Conservation (phyloP, 805 yeast genomes). For the Maudiozyma saulgeensis region DNA sequence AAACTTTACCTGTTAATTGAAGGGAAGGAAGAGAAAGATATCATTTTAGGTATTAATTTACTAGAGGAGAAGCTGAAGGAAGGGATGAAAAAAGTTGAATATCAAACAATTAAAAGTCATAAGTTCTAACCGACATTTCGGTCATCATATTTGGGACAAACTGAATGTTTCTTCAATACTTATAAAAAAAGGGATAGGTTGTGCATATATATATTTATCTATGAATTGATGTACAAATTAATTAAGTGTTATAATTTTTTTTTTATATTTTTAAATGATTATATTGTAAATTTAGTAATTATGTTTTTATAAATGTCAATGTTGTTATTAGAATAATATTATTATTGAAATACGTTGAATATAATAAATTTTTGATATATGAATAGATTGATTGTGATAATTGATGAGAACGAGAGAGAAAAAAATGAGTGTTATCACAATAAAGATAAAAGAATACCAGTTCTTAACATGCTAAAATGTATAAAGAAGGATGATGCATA, state of each 20-base stretch:
- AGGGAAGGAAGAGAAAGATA: constrained; percentile 52
- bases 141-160: neutral
- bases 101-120: constrained; percentile 36
- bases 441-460: neutral
- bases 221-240: neutral
- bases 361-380: neutral
- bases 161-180: neutral
- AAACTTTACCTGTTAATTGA: constrained; percentile 74
- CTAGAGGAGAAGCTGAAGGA: constrained; percentile 46
- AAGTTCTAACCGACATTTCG: constrained; percentile 31
- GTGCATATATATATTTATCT: neutral
- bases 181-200: no score
- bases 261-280: neutral
- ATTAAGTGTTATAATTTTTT: neutral
- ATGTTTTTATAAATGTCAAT: neutral
- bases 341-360: constrained; percentile 1
- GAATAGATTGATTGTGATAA: neutral
- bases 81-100: constrained; percentile 43
- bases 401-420: neutral
- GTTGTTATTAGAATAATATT: constrained; percentile 1
- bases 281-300: neutral
- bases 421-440: neutral
- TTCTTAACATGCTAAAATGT: neutral
- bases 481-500: neutral
- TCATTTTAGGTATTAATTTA: constrained; percentile 48